phyloP scores from a whole-genome alignment of 129 eudicot species.

The Ambrosia artemisiifolia region DNA sequence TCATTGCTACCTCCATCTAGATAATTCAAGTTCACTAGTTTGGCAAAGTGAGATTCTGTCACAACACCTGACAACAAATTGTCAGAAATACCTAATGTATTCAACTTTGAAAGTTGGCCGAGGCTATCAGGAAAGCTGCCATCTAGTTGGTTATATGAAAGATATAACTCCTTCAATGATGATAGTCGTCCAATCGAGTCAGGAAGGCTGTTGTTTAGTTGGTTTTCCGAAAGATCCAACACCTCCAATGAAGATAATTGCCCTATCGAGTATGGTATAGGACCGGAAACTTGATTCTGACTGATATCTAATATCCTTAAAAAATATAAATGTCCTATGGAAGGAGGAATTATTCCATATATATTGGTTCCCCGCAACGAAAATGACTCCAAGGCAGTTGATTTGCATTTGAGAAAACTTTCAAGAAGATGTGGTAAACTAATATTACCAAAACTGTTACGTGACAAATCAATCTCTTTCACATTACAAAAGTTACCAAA shows the following conservation, averaged over 20 bases:
- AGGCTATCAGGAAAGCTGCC: neutral
- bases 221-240: neutral
- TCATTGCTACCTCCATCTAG: neutral
- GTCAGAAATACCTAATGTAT: neutral
- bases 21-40: neutral
- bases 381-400: neutral
- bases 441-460: neutral
- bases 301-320: too few species aligned
- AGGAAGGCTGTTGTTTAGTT: neutral
- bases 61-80: neutral
- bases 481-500: constrained; percentile 4
- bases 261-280: neutral
- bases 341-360: too few species aligned
- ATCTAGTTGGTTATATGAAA: neutral
- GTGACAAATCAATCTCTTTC: neutral
- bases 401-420: neutral
- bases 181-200: neutral
- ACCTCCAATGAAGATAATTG: neutral
- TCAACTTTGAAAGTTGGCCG: neutral
- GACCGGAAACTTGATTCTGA: neutral
- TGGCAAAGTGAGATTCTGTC: neutral
- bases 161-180: neutral
- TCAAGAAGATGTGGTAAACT: neutral
- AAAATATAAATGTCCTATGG: too few species aligned
- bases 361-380: neutral